A percentile compares a stretch with the other conserved stretches of the same genome.
Conservation (phyloP, 1,139 yeast genomes). For the Pichia sorboxylosa region DNA sequence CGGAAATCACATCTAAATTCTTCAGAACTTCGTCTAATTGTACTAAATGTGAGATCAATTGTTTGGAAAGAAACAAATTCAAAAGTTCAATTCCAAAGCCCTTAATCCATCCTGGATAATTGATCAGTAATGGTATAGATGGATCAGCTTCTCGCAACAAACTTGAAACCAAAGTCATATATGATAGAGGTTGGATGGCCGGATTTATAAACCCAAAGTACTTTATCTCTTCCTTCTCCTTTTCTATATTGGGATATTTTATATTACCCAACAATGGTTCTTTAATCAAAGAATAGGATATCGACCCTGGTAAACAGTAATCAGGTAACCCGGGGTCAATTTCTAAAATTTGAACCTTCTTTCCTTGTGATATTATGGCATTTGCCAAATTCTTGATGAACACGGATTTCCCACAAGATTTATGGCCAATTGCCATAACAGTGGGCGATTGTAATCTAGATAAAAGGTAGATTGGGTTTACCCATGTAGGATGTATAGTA, state of each 20-base stretch:
- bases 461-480: slow-evolving; percentile 8
- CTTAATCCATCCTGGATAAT: slow-evolving; percentile 90
- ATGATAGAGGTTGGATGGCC: slow-evolving; percentile 52
- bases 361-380: slow-evolving; percentile 17
- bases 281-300: slow-evolving; percentile 33
- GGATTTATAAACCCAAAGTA: slow-evolving; percentile 62
- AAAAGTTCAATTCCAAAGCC: slow-evolving; percentile 73
- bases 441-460: background rate
- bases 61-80: slow-evolving; percentile 32
- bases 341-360: slow-evolving; percentile 41
- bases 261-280: slow-evolving; percentile 25
- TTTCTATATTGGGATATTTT: slow-evolving; percentile 15
- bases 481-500: slow-evolving; percentile 19
- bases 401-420: slow-evolving; percentile 80
- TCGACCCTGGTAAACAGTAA: slow-evolving; percentile 57
- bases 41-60: slow-evolving; percentile 47
- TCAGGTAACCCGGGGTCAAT: slow-evolving; percentile 92
- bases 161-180: slow-evolving; percentile 33
- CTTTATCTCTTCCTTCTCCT: background rate
- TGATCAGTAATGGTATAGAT: slow-evolving; percentile 43
- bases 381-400: slow-evolving; percentile 48
- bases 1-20: slow-evolving; percentile 6
- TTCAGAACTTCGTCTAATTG: slow-evolving; percentile 22
- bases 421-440: slow-evolving; percentile 43
- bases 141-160: slow-evolving; percentile 27